Evolutionary conservation across 352 stramenopile species (phyloP), one percentile per base, ranked within the genome.

Genomic region (Plasmopara muralis): DNA sequence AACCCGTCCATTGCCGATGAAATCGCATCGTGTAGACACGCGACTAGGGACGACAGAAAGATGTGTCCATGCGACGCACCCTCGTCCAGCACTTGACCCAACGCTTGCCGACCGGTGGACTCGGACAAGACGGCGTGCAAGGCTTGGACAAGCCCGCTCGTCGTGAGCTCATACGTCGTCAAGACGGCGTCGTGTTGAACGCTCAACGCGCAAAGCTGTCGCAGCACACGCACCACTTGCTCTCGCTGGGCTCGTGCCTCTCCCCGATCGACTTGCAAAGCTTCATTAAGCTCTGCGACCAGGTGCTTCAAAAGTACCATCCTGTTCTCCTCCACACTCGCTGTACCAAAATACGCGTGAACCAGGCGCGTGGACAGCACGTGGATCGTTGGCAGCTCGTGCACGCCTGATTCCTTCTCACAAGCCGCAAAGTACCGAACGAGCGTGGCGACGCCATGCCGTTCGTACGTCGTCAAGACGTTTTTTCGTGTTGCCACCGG

Each of bases 1-100:
- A 87, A 85, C 2, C 56, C 64, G 34, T 87, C 70, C 33, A 85
- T 85, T 18, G 86, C 78, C 0, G 66, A 73, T 10, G 73, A 77
- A 53, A 89, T 85, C 4, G 72, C 69, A 51, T 83, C 67, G 50
- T 87, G 73, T 13, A 89, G 34, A 14, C 63, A 79, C 15, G 57
- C 20, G 20, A 25, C 47, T 35, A 85, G 46, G 1, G 85, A 60
- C 12, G 50, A 57, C 12, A 47, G 35, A 0, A 77, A 16, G 38
- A 81, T 43, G n/a, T 57, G 53, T 6, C 42, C 47, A 9, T 43
- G 39, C 20, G 20, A 25, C 20, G 20, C 20, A 25, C 20, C 1
- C 20, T 25, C 20, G 15, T 64, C 31, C 18, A 85, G 68, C 25
- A 70, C 62, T 33, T 62, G 43, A 14, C 46, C 53, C 47, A 87